Evolutionary conservation across 768 basidiomycete species (phyloP).

Genomic region (Mrakia frigida): DNA sequence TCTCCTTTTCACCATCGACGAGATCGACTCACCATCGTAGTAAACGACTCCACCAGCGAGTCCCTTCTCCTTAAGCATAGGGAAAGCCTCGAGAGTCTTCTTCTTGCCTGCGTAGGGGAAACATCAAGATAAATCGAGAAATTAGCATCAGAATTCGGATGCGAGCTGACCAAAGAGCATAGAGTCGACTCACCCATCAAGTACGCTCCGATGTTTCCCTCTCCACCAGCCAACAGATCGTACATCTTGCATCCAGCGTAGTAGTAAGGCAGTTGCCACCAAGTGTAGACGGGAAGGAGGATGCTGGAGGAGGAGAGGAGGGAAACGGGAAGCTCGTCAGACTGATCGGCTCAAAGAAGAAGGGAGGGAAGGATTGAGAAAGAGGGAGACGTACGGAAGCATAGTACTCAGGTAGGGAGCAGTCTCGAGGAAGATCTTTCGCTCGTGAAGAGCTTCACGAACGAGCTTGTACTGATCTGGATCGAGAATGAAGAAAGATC

Average conservation of each 20-base stretch:
- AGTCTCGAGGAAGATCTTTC: conserved; percentile 86
- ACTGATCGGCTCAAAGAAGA: background rate
- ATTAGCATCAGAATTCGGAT: background rate
- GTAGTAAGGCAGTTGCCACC: conserved; percentile 97
- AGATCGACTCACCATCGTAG: conserved; percentile 69
- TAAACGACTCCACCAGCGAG: conserved; percentile 93
- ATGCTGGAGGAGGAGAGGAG: conserved; percentile 49
- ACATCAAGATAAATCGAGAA: background rate
- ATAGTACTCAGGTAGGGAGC: conserved; percentile 88
- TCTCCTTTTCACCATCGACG: background rate
- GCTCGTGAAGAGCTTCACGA: conserved; percentile 86
- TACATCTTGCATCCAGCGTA: conserved; percentile 94
- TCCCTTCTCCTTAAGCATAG: conserved; percentile 88
- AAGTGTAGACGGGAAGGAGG: conserved; percentile 94
- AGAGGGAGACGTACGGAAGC: conserved; percentile 57
- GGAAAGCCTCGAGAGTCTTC: conserved; percentile 88
- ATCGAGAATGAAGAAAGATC: background rate
- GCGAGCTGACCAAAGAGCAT: no score
- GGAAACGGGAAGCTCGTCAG: background rate
- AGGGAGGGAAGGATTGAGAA: background rate
- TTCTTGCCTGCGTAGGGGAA: conserved; percentile 55
- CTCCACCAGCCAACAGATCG: conserved; percentile 86
- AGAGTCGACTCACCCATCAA: conserved; percentile 54
- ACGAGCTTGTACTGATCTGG: conserved; percentile 66
- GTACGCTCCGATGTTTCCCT: conserved; percentile 62